phyloP scores from a whole-genome alignment of 768 basidiomycete genomes.

The Melanogaster broomeanus region DNA sequence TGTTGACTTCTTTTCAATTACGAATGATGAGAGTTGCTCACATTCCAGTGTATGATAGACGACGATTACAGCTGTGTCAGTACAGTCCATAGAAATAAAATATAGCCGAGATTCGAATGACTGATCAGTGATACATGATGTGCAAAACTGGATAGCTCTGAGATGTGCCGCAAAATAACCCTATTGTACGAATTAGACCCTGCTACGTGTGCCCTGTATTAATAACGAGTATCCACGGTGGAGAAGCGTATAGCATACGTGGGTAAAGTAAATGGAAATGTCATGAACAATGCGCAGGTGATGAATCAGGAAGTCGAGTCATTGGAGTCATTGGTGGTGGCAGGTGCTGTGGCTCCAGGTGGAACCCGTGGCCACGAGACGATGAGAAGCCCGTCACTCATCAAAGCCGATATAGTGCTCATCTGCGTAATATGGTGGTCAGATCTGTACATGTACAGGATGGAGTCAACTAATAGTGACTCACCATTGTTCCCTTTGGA shows the following conservation, averaged over 20 bases:
- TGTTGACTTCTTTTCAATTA: background rate
- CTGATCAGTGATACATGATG: background rate
- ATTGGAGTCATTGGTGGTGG: conserved; percentile 1
- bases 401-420: conserved; percentile 39
- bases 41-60: background rate
- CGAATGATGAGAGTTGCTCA: background rate
- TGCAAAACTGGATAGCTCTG: background rate
- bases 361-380: conserved; percentile 40
- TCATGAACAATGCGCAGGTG: background rate
- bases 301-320: background rate
- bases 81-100: background rate
- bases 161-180: background rate
- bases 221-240: background rate
- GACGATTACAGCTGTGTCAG: background rate
- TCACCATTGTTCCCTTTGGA: conserved; percentile 39
- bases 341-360: conserved; percentile 12
- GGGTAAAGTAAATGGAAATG: background rate
- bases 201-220: background rate
- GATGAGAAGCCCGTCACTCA: conserved; percentile 40
- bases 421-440: conserved; percentile 19
- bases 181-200: conserved; percentile 13
- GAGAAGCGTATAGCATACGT: conserved; percentile 8
- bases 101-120: background rate
- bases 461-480: conserved; percentile 6
- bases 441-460: conserved; percentile 1